Evolutionary conservation across 306 rosid genomes (phyloP), one percentile per base, ranked within the genome.

Genomic region (Prunus fruticosa): DNA sequence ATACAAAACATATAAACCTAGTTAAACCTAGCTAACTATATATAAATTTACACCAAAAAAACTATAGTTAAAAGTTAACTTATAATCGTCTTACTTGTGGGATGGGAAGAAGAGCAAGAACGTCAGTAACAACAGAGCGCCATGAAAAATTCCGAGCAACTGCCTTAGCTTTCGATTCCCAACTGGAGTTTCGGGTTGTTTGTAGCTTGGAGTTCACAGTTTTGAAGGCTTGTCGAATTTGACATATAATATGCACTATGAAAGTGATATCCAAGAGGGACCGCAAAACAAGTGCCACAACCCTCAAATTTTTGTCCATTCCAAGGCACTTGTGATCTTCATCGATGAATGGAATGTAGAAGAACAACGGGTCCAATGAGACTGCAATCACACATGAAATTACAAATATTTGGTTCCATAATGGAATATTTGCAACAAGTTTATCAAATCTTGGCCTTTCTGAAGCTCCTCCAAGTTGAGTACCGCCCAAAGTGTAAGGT

Each of bases 41-140:
- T 12, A 34, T 34, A 6, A 34, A 34, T 34, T 34, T 34, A 34
- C 41, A 6, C 41, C 8, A 5, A 34, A 34, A n/a, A 34, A 34
- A 34, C 41, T 34, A 34, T 34, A 34, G 41, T 34, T 34, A 34
- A 34, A 34, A 61, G 47, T 52, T 22, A 46, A 46, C 11, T 19
- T 6, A 1, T 0, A 18, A 23, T 49, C 3, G 13, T 6, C 76
- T 64, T 64, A 82, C 88, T 63, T 82, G 86, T 47, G 88, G 88
- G 52, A 84, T 74, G 12, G 88, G 86, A 53, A 85, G 84, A 71
- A 82, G 56, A 47, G 80, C 71, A 2, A 85, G 76, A 76, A 76
- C 27, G 45, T 85, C 81, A 15, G 80, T 72, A 2, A 85, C 45
- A 0, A 85, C 49, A 51, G 65, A 25, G 3, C 15, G 49, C 76